Conservation (phyloP, 768 basidiomycete genomes). For the Gymnopilus dilepis region DNA sequence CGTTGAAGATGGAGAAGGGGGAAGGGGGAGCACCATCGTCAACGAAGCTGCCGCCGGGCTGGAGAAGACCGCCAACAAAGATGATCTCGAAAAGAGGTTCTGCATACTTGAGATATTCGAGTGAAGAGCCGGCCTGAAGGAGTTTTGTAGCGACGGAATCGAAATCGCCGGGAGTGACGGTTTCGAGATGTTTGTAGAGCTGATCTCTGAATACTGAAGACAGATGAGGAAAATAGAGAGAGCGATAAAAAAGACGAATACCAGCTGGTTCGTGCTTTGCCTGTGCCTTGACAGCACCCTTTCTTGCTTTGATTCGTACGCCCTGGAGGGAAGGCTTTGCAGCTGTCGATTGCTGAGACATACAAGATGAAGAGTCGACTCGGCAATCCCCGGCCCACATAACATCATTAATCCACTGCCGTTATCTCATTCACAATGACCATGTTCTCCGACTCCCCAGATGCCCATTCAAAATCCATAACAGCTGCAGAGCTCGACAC, state of each 20-base stretch:
- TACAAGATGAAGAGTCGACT: slow-evolving; percentile 45
- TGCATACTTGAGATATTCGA: slow-evolving; percentile 97
- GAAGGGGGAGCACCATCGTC: slow-evolving; percentile 86
- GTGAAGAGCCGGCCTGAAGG: slow-evolving; percentile 87
- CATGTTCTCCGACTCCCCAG: slow-evolving; percentile 60
- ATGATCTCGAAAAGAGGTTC: slow-evolving; percentile 96
- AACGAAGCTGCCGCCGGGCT: slow-evolving; percentile 92
- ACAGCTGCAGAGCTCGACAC: slow-evolving; percentile 81
- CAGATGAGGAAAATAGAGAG: slow-evolving; percentile 12
- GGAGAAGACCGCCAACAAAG: slow-evolving; percentile 93
- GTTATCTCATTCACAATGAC: slow-evolving; percentile 1
- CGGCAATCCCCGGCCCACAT: slow-evolving; percentile 29
- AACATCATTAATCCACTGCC: slow-evolving; percentile 22
- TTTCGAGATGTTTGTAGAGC: slow-evolving; percentile 89
- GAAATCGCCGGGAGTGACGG: slow-evolving; percentile 79
- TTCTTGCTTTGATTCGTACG: slow-evolving; percentile 92
- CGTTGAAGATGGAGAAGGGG: slow-evolving; percentile 88
- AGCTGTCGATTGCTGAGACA: slow-evolving; percentile 88
- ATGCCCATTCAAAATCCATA: slow-evolving; percentile 83
- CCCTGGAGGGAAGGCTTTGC: slow-evolving; percentile 91
- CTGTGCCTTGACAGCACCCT: slow-evolving; percentile 89
- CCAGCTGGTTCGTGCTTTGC: slow-evolving; percentile 92
- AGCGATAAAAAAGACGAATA: slow-evolving; percentile 24
- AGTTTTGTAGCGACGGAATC: slow-evolving; percentile 84
- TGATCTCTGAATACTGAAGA: slow-evolving; percentile 88